Percentiles rank a stretch among this genome's conserved stretches.
Evolutionary conservation across 2,329 filamentous ascomycete species (phyloP).

Genomic region (Nothophoma quercina): DNA sequence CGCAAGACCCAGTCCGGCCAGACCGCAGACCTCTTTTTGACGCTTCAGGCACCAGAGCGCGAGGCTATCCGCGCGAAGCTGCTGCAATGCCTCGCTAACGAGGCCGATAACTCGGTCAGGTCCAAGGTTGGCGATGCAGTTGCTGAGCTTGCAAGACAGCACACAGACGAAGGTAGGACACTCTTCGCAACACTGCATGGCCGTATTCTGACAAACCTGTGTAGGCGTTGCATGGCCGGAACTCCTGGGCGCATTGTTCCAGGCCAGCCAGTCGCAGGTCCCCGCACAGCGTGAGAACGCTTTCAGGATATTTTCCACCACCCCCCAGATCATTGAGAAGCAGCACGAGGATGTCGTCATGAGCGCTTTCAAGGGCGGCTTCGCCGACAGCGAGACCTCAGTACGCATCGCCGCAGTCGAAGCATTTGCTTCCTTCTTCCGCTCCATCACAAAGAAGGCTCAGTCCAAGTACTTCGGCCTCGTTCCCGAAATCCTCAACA

Average conservation of each 20-base stretch:
- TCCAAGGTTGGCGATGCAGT: conserved; percentile 99
- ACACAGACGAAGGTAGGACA: conserved; percentile 83
- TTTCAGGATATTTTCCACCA: conserved; percentile 94
- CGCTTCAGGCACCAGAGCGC: conserved; percentile 75
- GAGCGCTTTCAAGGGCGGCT: conserved; percentile 87
- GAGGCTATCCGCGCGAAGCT: conserved; percentile 83
- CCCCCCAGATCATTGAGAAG: conserved; percentile 93
- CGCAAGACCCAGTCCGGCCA: conserved; percentile 74
- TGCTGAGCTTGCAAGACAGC: conserved; percentile 93
- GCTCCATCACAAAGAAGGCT: conserved; percentile 84
- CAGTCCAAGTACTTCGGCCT: conserved; percentile 88
- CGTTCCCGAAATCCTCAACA: conserved; percentile 90
- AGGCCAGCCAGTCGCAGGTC: conserved; percentile 86
- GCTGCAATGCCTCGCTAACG: conserved; percentile 76
- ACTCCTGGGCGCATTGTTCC: conserved; percentile 83
- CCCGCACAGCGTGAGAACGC: conserved; percentile 87
- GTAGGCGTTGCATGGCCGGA: conserved; percentile 88
- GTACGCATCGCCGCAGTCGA: conserved; percentile 95
- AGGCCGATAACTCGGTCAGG: conserved; percentile 76
- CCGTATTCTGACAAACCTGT: not conserved
- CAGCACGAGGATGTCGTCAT: conserved; percentile 93
- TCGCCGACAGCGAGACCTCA: conserved; percentile 84
- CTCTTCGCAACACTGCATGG: not conserved
- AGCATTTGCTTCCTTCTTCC: conserved; percentile 95
- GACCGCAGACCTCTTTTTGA: conserved; percentile 84